Conservation (phyloP, 805 yeast species). For the Tetrapisispora iriomotensis region DNA sequence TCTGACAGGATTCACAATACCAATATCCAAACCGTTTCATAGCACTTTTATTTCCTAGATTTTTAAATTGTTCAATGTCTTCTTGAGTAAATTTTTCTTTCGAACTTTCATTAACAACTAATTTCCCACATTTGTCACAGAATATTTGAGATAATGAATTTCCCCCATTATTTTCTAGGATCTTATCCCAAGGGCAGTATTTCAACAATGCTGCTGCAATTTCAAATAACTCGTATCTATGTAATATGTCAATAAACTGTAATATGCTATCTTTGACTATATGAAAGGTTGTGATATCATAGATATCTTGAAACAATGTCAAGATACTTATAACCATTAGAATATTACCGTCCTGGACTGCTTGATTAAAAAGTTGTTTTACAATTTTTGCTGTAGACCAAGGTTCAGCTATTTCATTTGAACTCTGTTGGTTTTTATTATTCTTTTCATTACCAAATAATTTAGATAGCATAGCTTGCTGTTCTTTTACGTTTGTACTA, state of each 20-base stretch:
- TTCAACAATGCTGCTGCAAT: constrained; percentile 27
- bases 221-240: constrained; percentile 28
- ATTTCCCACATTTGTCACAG: constrained; percentile 50
- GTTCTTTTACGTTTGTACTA: not conserved
- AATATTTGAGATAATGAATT: constrained; percentile 41
- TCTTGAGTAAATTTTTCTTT: constrained; percentile 31
- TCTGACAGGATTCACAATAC: constrained; percentile 71
- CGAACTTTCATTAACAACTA: constrained; percentile 50
- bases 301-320: constrained; percentile 25
- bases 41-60: constrained; percentile 24
- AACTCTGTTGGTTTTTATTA: not conserved
- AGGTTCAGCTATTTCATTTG: constrained; percentile 13
- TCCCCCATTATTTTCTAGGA: constrained; percentile 19
- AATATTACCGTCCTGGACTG: constrained; percentile 26
- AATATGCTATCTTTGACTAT: constrained; percentile 24
- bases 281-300: constrained; percentile 16
- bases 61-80: constrained; percentile 8
- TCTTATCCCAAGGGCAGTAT: constrained; percentile 27
- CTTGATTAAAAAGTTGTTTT: constrained; percentile 22
- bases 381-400: constrained; percentile 26
- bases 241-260: constrained; percentile 24
- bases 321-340: constrained; percentile 22
- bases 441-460: constrained; percentile 1
- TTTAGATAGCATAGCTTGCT: not conserved
- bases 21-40: constrained; percentile 54